Percentiles rank a stretch among this genome's conserved stretches.
phyloP scores from a whole-genome alignment of 306 rosid genomes.

The Malus sieversii region DNA sequence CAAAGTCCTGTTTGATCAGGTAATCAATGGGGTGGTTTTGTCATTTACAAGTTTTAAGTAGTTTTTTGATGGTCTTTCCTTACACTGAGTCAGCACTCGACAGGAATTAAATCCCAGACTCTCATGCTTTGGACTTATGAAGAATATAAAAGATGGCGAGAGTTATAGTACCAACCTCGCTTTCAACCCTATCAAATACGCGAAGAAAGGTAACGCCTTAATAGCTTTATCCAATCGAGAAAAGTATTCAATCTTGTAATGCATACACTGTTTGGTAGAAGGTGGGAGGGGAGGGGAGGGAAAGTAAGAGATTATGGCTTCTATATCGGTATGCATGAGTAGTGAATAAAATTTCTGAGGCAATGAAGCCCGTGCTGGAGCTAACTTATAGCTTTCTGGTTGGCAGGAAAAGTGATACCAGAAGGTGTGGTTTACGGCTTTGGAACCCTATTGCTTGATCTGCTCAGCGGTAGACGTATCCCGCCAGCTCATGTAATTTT shows the following conservation, averaged over 20 bases:
- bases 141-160: conserved; percentile 87
- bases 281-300: background rate
- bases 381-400: background rate
- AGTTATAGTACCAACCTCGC: conserved; percentile 83
- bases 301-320: background rate
- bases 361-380: background rate
- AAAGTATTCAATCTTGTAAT: background rate
- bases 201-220: conserved; percentile 57
- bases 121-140: conserved; percentile 94
- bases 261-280: background rate
- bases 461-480: conserved; percentile 85
- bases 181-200: conserved; percentile 88
- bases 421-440: conserved; percentile 86
- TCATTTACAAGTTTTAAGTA: conserved; percentile 1
- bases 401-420: conserved; percentile 71
- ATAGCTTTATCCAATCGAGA: conserved; percentile 3
- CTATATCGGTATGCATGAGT: background rate
- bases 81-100: conserved; percentile 16
- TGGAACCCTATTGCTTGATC: conserved; percentile 89
- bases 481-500: conserved; percentile 78
- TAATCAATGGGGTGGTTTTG: background rate
- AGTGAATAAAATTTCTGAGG: background rate
- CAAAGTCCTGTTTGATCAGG: conserved; percentile 87
- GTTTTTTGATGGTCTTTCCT: conserved; percentile 14
- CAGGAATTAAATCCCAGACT: conserved; percentile 89